These are phyloP conservation scores for Blastomyces silverae DNA, from an alignment of 2,329 filamentous ascomycete genomes.

Conservation along the genomic window DNA sequence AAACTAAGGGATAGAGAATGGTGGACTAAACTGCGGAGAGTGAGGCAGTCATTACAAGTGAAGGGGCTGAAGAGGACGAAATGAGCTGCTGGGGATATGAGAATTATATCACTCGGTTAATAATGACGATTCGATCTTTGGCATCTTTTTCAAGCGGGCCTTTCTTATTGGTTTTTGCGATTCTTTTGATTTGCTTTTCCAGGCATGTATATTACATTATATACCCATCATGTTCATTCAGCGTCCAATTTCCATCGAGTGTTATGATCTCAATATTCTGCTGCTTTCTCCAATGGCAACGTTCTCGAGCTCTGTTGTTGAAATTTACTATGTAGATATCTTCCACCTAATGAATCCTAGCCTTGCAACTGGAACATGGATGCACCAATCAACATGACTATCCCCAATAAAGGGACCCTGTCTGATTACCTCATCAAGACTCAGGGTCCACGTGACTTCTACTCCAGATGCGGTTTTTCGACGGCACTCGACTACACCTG, in stretches of 20 bases:
- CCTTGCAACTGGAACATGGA: too few species aligned
- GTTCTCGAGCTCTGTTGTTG: too few species aligned
- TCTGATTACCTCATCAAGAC: neutral
- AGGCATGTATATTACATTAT: constrained; percentile 1
- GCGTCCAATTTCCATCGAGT: neutral
- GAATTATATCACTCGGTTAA: neutral
- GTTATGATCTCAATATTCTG: too few species aligned
- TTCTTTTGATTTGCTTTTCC: neutral
- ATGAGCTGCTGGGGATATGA: neutral
- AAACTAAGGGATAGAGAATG: constrained; percentile 63
- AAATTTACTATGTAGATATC: too few species aligned
- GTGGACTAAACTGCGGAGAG: constrained; percentile 63
- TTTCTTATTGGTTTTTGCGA: neutral
- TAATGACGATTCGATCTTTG: neutral
- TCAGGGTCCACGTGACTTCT: neutral
- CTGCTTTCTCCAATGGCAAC: too few species aligned
- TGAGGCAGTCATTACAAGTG: constrained; percentile 64
- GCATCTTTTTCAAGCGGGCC: neutral
- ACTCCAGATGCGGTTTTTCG: neutral
- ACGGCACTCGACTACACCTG: neutral
- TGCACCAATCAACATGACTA: too few species aligned
- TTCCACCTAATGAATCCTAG: too few species aligned
- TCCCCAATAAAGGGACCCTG: neutral
- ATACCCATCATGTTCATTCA: constrained; percentile 8
- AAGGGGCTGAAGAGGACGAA: constrained; percentile 52